Base-by-base conservation (phyloP, 2,329 filamentous ascomycete species). In the Aspergillus ochraceoroseus region DNA sequence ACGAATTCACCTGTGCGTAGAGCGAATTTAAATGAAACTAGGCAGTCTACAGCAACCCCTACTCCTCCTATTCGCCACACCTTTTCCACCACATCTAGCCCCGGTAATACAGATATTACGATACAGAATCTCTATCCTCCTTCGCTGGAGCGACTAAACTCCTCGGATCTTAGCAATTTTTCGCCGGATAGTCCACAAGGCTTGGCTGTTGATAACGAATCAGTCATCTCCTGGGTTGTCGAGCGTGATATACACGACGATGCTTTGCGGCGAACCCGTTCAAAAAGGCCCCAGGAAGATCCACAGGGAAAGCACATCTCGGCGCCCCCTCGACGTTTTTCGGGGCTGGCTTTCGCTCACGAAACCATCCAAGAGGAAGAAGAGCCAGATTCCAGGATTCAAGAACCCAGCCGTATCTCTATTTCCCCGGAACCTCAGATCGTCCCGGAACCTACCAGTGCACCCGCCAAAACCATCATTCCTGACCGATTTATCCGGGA, bases 191-290 rank as follows among this genome's bases (percentile, higher is more conserved):
- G 13, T 25, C 8, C 28, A 23, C 54, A 48, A 12, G 39, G 53
- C 29, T 54, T 48, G 39, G 58, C 47, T 2, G 37, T 60, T 7
- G 63, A 64, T 35, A 62, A 61, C 29, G 54, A 58, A 8, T 66
- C 63, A 1, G 51, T 56, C 7, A 43, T 59, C 2, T 66, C 63
- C 2, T 66, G 56, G 51, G 51, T 47, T 12, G 38, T 66, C 9
- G 63, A 66, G 23, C 59, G 63, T 12, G 56, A 63, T 30, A 52
- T 66, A 28, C 57, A 66, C 20, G 54, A 60, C 7, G 62, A 65
- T 41, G 47, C 62, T 17, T 32, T 66, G 7, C 59, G 61, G 48
- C 55, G 63, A 25, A 61, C 58, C n/a, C 52, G 56, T 18, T 53
- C 57, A 13, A 50, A 50, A 32, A 49, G 45, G 28, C 53, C 49